Conservation (phyloP, 441 rosid genomes). For the Kokia cookei region DNA sequence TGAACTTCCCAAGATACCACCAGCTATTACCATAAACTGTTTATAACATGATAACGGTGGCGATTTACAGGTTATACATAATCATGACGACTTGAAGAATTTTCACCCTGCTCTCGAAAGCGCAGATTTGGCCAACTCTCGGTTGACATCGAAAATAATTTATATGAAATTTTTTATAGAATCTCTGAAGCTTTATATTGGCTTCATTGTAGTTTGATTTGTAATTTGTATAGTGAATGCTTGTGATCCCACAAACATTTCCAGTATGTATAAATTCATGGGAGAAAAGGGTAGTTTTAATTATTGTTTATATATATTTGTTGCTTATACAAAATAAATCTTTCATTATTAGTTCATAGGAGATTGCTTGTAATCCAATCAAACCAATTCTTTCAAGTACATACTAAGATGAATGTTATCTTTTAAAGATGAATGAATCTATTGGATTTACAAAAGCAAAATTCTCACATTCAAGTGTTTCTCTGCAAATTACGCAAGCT, state of each 20-base stretch:
- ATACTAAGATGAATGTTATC: neutral
- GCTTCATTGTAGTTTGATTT: slow-evolving; percentile 1
- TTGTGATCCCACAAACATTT: neutral
- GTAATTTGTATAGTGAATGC: slow-evolving; percentile 10
- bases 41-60: neutral
- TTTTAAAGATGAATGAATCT: no score
- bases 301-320: neutral
- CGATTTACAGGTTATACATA: slow-evolving; percentile 13
- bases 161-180: neutral
- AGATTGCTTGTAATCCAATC: neutral
- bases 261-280: slow-evolving; percentile 2
- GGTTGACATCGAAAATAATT: neutral
- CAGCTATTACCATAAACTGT: neutral
- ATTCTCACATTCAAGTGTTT: slow-evolving; percentile 3
- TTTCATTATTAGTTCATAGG: neutral
- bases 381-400: neutral
- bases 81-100: slow-evolving; percentile 8
- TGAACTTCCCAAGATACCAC: neutral
- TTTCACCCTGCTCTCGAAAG: neutral
- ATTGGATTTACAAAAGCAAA: neutral
- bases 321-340: neutral
- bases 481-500: slow-evolving; percentile 8
- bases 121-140: slow-evolving; percentile 6
- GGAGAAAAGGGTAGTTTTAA: slow-evolving; percentile 5
- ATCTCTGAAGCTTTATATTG: neutral